Conservation (phyloP, 148 eudicot species). For the Euryodendron excelsum region DNA sequence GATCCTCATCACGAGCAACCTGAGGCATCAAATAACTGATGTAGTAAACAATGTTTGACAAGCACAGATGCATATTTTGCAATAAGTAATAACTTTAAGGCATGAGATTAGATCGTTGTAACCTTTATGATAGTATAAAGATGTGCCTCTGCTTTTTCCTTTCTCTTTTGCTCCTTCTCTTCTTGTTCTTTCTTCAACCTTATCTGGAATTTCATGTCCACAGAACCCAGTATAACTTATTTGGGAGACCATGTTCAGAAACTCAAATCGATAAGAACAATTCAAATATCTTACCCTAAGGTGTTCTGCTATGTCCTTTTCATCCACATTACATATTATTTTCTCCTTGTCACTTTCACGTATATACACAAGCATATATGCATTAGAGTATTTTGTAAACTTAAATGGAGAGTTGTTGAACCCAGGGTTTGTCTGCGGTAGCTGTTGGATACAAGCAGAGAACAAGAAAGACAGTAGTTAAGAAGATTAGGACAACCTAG, state of each 20-base stretch:
- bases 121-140: conserved; percentile 98
- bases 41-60: conserved; percentile 5
- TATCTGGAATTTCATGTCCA: conserved; percentile 35
- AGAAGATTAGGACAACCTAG: neutral
- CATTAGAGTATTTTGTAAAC: conserved; percentile 94
- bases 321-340: conserved; percentile 87
- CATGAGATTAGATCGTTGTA: neutral
- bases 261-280: conserved; percentile 8
- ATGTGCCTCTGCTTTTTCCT: conserved; percentile 90
- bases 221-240: neutral
- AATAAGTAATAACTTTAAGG: neutral
- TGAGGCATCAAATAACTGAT: conserved; percentile 26
- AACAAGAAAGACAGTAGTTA: conserved; percentile 2
- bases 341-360: conserved; percentile 97
- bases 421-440: conserved; percentile 89
- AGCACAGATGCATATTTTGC: neutral
- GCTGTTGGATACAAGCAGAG: conserved; percentile 41
- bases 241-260: conserved; percentile 10
- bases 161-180: conserved; percentile 87
- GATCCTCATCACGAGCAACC: conserved; percentile 96
- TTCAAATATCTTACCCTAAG: conserved; percentile 58
- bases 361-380: conserved; percentile 97
- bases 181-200: conserved; percentile 88
- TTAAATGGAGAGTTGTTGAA: conserved; percentile 72
- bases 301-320: conserved; percentile 94